phyloP scores from a whole-genome alignment of 2,329 filamentous ascomycete species.

The Phialophora tarda region DNA sequence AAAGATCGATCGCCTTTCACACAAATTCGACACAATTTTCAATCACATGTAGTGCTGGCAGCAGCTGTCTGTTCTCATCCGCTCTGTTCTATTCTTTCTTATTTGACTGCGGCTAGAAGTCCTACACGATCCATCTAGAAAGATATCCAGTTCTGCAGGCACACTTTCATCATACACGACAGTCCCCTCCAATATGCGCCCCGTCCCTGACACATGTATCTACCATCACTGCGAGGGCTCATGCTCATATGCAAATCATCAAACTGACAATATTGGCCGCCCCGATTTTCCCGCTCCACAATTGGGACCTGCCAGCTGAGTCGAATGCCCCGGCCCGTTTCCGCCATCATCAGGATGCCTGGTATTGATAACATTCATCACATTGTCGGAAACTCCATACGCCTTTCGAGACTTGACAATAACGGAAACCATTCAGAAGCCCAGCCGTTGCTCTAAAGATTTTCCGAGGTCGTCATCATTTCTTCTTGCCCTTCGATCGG shows the following conservation, averaged over 20 bases:
- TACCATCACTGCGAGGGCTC: neutral
- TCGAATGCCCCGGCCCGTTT: neutral
- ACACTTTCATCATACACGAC: neutral
- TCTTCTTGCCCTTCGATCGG: constrained; percentile 58
- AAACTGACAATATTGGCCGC: neutral
- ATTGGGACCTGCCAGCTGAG: neutral
- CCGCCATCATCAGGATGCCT: neutral
- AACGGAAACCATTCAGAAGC: neutral
- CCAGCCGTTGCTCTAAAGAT: neutral
- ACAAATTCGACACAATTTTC: neutral
- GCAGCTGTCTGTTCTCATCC: neutral
- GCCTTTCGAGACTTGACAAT: neutral
- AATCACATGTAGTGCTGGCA: neutral
- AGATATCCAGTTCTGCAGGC: neutral
- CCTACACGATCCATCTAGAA: neutral
- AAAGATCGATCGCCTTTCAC: neutral
- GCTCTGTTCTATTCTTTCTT: neutral
- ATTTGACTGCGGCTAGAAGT: neutral
- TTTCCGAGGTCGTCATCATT: constrained; percentile 42
- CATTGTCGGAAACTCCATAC: neutral
- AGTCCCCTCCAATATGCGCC: neutral
- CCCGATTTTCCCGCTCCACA: neutral
- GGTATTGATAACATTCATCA: neutral
- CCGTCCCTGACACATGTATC: neutral
- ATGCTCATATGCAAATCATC: neutral